A percentile compares a stretch with the other conserved stretches of the same genome.
Conservation (phyloP, 2,329 filamentous ascomycete species). For the Lachnellula suecica region DNA sequence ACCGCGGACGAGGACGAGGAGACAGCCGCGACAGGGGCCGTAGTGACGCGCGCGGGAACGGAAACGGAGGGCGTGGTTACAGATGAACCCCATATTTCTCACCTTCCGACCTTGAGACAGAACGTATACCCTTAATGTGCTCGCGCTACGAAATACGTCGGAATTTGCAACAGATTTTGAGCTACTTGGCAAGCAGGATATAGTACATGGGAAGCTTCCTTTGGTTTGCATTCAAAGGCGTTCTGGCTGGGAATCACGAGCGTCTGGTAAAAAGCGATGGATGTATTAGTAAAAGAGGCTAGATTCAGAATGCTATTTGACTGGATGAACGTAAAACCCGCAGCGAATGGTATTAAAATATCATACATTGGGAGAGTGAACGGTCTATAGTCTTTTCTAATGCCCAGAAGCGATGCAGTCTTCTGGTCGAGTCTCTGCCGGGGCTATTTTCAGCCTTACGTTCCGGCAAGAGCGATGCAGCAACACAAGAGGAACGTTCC, state of each 20-base stretch:
- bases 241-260: not conserved
- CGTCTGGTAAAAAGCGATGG: not conserved
- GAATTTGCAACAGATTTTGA: not conserved
- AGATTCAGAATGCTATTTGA: not conserved
- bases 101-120: not conserved
- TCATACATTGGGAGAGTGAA: too few relatives aligned
- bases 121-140: not conserved
- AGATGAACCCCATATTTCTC: conserved; percentile 19
- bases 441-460: not conserved
- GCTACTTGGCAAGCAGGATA: not conserved
- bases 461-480: too few relatives aligned
- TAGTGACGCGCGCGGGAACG: conserved; percentile 19
- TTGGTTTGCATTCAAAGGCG: not conserved
- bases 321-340: not conserved
- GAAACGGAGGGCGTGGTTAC: conserved; percentile 22
- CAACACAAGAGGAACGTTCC: too few relatives aligned
- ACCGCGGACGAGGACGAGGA: conserved; percentile 13
- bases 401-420: too few relatives aligned
- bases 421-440: not conserved
- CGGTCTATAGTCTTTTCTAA: too few relatives aligned
- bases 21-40: conserved; percentile 22
- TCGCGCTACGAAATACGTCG: not conserved
- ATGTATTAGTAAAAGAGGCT: not conserved
- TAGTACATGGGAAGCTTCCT: not conserved
- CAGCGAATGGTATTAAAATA: too few relatives aligned